phyloP scores from a whole-genome alignment of 805 yeast genomes.

The Pichia membranifaciens region DNA sequence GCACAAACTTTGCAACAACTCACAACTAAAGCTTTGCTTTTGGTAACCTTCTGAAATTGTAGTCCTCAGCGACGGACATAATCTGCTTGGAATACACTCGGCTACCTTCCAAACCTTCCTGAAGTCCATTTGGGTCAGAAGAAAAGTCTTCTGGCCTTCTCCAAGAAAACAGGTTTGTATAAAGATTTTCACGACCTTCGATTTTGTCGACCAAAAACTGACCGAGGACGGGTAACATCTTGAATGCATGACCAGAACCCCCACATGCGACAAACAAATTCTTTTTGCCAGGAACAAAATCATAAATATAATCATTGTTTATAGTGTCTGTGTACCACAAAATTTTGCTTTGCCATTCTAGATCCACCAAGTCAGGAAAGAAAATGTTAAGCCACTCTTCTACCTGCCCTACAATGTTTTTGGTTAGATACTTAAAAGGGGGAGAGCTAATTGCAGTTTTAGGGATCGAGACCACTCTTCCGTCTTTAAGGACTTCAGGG shows the following conservation, averaged over 20 bases:
- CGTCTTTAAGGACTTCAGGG: slow-evolving; percentile 11
- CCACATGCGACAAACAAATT: slow-evolving; percentile 31
- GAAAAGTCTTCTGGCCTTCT: slow-evolving; percentile 23
- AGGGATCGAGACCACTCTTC: slow-evolving; percentile 13
- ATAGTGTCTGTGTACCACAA: slow-evolving; percentile 32
- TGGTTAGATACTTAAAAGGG: slow-evolving; percentile 23
- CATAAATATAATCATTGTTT: slow-evolving; percentile 29
- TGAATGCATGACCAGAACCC: slow-evolving; percentile 34
- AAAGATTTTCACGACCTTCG: slow-evolving; percentile 28
- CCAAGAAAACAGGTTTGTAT: slow-evolving; percentile 31
- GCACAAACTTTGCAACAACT: no score
- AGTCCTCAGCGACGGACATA: slow-evolving; percentile 15
- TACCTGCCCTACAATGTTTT: slow-evolving; percentile 22
- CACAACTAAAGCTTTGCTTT: background rate
- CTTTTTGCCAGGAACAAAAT: slow-evolving; percentile 29
- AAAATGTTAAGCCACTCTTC: slow-evolving; percentile 23
- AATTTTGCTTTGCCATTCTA: slow-evolving; percentile 23
- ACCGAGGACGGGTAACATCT: slow-evolving; percentile 31
- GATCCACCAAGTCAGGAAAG: slow-evolving; percentile 27
- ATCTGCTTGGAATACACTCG: slow-evolving; percentile 21
- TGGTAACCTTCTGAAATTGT: background rate
- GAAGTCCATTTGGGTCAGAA: slow-evolving; percentile 28
- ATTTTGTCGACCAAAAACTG: slow-evolving; percentile 29
- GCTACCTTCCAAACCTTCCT: slow-evolving; percentile 19
- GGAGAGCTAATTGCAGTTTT: slow-evolving; percentile 18